Percentiles rank a stretch among this genome's conserved stretches.
phyloP scores from a whole-genome alignment of 2,329 filamentous ascomycete species.

The Neopestalotiopsis sp. region DNA sequence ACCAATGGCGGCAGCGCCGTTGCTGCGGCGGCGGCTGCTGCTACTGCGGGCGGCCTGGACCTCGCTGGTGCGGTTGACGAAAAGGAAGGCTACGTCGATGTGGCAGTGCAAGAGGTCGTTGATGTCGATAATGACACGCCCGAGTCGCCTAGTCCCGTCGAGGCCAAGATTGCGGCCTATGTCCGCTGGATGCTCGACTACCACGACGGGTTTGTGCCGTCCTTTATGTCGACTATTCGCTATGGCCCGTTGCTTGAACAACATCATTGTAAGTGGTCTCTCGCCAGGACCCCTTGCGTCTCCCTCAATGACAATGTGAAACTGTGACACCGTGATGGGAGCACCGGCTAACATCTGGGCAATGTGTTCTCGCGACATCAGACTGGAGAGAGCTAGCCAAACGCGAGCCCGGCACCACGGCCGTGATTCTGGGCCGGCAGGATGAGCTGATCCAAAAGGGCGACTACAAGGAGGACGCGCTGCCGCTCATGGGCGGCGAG shows the following conservation, averaged over 20 bases:
- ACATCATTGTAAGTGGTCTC: conserved; percentile 32
- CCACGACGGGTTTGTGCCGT: conserved; percentile 63
- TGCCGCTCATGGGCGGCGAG: conserved; percentile 57
- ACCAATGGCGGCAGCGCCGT: conserved; percentile 21
- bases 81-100: conserved; percentile 42
- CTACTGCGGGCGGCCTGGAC: conserved; percentile 1
- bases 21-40: too few relatives aligned
- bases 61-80: conserved; percentile 17
- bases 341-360: background rate
- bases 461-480: conserved; percentile 54
- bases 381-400: conserved; percentile 53
- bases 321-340: too few relatives aligned
- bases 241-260: conserved; percentile 60
- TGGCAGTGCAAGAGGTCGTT: conserved; percentile 49
- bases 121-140: conserved; percentile 29
- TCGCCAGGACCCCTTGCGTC: too few relatives aligned
- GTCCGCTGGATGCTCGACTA: conserved; percentile 64
- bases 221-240: conserved; percentile 64
- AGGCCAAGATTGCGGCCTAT: conserved; percentile 53
- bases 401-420: conserved; percentile 50
- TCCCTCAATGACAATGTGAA: too few relatives aligned
- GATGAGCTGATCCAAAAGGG: conserved; percentile 60
- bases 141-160: conserved; percentile 36
- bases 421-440: conserved; percentile 55
- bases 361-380: conserved; percentile 28